Evolutionary conservation across 768 basidiomycete species (phyloP), one percentile per base, ranked within the genome.

Genomic region (Strobilomyces echinocephalus): DNA sequence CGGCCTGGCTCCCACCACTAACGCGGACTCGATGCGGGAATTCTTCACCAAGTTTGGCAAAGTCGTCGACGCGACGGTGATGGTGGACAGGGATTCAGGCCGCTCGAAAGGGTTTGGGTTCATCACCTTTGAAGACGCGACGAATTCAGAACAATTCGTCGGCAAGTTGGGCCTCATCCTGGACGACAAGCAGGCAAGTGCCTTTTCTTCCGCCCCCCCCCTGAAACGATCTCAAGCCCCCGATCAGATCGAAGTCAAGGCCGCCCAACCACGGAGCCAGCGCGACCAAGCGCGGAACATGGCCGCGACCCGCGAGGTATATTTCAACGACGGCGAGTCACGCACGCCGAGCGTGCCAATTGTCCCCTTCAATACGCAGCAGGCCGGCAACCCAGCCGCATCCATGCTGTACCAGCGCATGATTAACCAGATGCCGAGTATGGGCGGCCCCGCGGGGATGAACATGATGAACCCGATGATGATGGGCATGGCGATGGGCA

Each of bases 101-200:
- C 75, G 87, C 24, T 85, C 83, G 31, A 89, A 91, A 68, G 90
- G 90, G 1, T 92, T 92, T 59, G 90, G 88, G 1, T 92, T 92
- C 56, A 84, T 91, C 42, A 92, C 89, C 0, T 92, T 89, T 64
- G 81, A 83, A 57, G 83, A 87, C 56, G 79, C 78, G 36, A 70
- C 72, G 6, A 80, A 79, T 53, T 78, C 84, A 8, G 85, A 87
- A 24, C 79, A 81, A 55, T 79, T 87, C 10, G 79, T 91, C 39
- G 82, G 80, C 4, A 81, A 81, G 55, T 72, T 81, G n/a, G 84
- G 82, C 14, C 74, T 90, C 40, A 73, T 83, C 20, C 69, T 91
- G 47, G 88, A 91, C 55, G 89, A 88, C 42, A 89, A 90, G 63
- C 79, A 84, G 76, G 90, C 84, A 46, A 56, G 79, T 69, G 20